Evolutionary conservation across 352 stramenopile genomes (phyloP), one percentile per base, ranked within the genome.

Genomic region (Pythium volutum): DNA sequence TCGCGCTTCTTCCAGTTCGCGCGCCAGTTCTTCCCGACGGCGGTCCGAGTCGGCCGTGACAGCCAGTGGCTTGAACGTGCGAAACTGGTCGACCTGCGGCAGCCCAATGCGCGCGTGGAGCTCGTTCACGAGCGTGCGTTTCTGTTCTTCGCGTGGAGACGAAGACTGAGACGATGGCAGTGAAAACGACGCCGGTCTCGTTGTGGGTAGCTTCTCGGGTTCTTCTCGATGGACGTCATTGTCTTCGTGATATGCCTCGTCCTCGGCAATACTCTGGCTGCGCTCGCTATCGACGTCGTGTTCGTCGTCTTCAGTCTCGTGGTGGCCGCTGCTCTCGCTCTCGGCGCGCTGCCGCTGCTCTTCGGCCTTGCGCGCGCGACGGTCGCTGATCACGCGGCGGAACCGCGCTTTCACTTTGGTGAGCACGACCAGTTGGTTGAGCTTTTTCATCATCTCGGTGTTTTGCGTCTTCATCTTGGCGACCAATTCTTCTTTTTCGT

Each of bases 91-190:
- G 53, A 93, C 80, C 46, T 89, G 73, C 0, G 84, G 84, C 1
- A 93, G 67, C 6, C 82, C 84, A 33, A 93, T 88, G 34, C 71
- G 76, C 20, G 70, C 48, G 47, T 91, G 84, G 20, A 91, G 67
- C 60, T 93, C 84, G 38, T 93, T 93, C 29, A 93, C 70, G n/a
- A 93, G 69, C n/a, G 63, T 67, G 1, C 80, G 69, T 52, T 91
- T 91, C 48, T 90, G 76, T 12, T 54, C 62, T 51, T 88, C 81
- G 3, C 73, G 62, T 9, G 72, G 67, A 10, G 73, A 81, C n/a
- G 73, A 81, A 1, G 51, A 56, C 25, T 25, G 16, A 3, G 62
- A 70, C 1, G 36, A 45, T 9, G 56, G 56, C 0, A 61, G 60
- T 38, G 70, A 47, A 53, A 61, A 46, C 18, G 59, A 43, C 36